A percentile compares a stretch with the other conserved stretches of the same genome.
These are phyloP conservation scores for Sorghum bicolor DNA, from an alignment of 176 grass and related monocot species.

Conservation along the genomic window Sorghum_bicolor_NCBIv3 NC_012872.2:54742501-54743000, in stretches of 20 bases:
- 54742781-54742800: background rate
- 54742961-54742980: background rate
- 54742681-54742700: background rate
- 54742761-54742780: background rate
- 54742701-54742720: background rate
- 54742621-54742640: background rate
- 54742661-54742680: background rate
- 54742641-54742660: background rate
- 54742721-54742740: background rate
- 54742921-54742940: background rate
- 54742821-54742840: background rate
- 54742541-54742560: background rate
- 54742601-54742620: background rate
- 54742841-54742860: background rate
- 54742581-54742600: background rate
- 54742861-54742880: background rate
- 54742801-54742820: background rate
- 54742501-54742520: background rate
- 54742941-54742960: background rate
- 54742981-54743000: background rate
- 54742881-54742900: background rate
- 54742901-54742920: background rate
- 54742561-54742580: conserved; percentile 14
- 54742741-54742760: background rate
- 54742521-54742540: background rate